A percentile compares a stretch with the other conserved stretches of the same genome.
Conservation (phyloP, 257 asterid genomes). For the Petrea volubilis region DNA sequence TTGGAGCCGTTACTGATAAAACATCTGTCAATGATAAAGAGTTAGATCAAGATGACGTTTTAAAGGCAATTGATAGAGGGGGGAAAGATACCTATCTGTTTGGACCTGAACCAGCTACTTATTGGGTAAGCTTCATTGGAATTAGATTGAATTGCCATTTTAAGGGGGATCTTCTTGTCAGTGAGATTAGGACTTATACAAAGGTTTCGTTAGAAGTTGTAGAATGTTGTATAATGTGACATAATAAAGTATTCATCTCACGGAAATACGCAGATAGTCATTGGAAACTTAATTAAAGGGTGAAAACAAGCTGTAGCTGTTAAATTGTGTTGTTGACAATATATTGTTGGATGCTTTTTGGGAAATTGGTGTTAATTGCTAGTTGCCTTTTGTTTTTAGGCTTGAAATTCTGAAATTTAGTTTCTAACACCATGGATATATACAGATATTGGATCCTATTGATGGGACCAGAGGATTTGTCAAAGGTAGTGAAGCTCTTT, state of each 20-base stretch:
- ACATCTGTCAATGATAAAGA: slow-evolving; percentile 41
- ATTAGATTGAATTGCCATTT: slow-evolving; percentile 7
- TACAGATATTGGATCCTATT: slow-evolving; percentile 95
- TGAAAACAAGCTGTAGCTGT: slow-evolving; percentile 5
- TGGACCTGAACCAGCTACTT: slow-evolving; percentile 74
- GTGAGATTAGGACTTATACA: background rate
- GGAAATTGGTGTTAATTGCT: background rate
- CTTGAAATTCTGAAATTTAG: slow-evolving; percentile 11
- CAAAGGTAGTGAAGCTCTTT: slow-evolving; percentile 84
- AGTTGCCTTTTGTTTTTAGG: background rate
- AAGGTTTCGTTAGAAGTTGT: slow-evolving; percentile 5
- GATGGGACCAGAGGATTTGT: slow-evolving; percentile 97
- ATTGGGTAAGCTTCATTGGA: slow-evolving; percentile 68
- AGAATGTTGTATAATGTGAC: background rate
- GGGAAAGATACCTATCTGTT: slow-evolving; percentile 74
- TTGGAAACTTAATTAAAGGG: background rate
- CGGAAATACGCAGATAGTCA: background rate
- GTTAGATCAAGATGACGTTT: slow-evolving; percentile 51
- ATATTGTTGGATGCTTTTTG: background rate
- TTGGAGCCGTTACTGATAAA: slow-evolving; percentile 54
- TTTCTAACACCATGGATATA: slow-evolving; percentile 14
- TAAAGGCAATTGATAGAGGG: slow-evolving; percentile 89
- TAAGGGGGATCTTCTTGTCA: background rate
- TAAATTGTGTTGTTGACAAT: background rate
- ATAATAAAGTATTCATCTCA: background rate